Evolutionary conservation across 2,329 filamentous ascomycete genomes (phyloP), one percentile per base, ranked within the genome.

Genomic region (Amauroascus niger): DNA sequence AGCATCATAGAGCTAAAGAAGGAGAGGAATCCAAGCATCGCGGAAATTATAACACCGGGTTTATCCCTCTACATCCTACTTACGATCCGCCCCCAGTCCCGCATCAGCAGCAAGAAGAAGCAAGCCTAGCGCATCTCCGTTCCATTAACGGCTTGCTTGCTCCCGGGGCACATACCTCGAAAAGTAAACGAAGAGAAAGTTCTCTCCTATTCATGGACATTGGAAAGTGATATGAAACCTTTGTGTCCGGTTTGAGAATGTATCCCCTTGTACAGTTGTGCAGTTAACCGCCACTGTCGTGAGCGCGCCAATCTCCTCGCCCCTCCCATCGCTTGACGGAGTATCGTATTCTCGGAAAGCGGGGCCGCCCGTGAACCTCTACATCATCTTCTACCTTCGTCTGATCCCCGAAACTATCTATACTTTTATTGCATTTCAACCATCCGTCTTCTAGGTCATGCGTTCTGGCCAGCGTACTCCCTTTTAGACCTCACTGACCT

Each of bases 61-160:
- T 79, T 57, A 72, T 75, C 26, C 73, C 75, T 1, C 64, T 78
- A 53, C 74, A 76, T 49, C 74, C 74, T 14, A 71, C 70, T 45
- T 76, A 79, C 64, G 72, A 79, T 52, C 63, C 65, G 45, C 55
- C 62, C 63, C 63, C 66, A 37, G 53, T 60, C 26, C 56, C 57
- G 11, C 55, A 59, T 2, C 57, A 49, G 16, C 33, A 41, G 44
- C 61, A 61, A 43, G 60, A 61, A 18, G 57, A 49, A 55, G 57
- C 49, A 39, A 60, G 51, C 26, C 22, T 37, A n/a, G 54, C 57
- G 61, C 62, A 66, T 49, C 65, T 66, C 44, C 58, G 57, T 24
- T 67, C 69, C n/a, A 60, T 67, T 55, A 70, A 69, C 56, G 67
- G 69, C 18, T 70, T 73, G 64, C 53, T 76, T 49, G 62, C 66